Evolutionary conservation across 495 filamentous ascomycete species (phyloP).

Genomic region (Xylaria scruposa): DNA sequence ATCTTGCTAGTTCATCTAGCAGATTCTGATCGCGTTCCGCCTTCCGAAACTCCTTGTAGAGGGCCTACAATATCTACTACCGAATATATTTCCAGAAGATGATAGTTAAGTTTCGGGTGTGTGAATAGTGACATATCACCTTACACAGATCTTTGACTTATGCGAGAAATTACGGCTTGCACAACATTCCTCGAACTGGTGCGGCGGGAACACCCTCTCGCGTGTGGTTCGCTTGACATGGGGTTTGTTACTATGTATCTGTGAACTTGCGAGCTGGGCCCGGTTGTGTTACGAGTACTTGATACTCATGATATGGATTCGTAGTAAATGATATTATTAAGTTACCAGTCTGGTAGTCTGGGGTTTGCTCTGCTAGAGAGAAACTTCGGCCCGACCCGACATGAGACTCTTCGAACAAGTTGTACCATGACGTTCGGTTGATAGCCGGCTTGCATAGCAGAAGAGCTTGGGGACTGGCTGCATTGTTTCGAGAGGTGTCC

Average conservation of each 20-base stretch:
- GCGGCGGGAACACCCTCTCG: conserved; percentile 7
- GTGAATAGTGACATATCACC: conserved; percentile 23
- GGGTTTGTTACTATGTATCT: conserved; percentile 11
- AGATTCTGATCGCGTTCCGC: conserved; percentile 25
- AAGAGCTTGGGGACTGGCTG: background rate
- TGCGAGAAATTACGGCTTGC: conserved; percentile 21
- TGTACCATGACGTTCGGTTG: background rate
- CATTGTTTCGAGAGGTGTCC: background rate
- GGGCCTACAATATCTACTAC: background rate
- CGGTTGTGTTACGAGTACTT: background rate
- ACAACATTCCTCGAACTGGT: conserved; percentile 18
- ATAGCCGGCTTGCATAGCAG: background rate
- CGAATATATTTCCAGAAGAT: background rate
- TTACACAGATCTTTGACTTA: conserved; percentile 28
- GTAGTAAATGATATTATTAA: background rate
- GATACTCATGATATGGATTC: background rate
- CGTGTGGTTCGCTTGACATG: conserved; percentile 8
- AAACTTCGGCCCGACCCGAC: conserved; percentile 21
- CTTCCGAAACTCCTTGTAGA: background rate
- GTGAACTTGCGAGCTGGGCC: background rate
- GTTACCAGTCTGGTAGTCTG: background rate
- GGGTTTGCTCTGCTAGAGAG: background rate
- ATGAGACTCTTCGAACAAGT: background rate
- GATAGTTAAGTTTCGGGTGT: background rate
- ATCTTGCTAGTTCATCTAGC: conserved; percentile 27